A percentile compares a stretch with the other conserved stretches of the same genome.
Conservation (phyloP, 2,329 filamentous ascomycete species). For the Alternaria sp. region DNA sequence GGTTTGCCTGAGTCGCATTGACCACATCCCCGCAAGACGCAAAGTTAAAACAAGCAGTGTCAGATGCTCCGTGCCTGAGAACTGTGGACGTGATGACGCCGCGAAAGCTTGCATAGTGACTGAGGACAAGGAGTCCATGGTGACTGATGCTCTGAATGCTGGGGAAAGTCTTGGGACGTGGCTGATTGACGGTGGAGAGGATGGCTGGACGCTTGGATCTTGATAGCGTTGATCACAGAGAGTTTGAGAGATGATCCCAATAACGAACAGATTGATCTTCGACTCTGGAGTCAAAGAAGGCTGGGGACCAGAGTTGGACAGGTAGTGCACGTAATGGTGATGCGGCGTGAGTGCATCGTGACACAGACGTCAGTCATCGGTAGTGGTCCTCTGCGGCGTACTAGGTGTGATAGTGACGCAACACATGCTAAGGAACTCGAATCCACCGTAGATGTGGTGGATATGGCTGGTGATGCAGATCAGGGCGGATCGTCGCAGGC, state of each 20-base stretch:
- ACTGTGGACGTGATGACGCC: background rate
- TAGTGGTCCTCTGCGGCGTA: background rate
- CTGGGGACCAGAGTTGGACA: background rate
- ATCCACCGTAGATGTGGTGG: background rate
- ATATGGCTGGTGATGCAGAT: background rate
- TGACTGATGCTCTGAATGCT: background rate
- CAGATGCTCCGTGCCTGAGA: constrained; percentile 4
- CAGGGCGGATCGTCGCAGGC: constrained; percentile 3
- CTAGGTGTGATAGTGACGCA: background rate
- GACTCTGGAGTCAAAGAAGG: background rate
- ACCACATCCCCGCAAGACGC: background rate
- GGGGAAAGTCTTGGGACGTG: background rate
- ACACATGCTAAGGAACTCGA: background rate
- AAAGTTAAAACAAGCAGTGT: constrained; percentile 16
- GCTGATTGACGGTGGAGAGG: background rate
- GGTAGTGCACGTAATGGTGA: background rate
- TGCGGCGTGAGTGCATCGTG: background rate
- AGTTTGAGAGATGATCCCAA: background rate
- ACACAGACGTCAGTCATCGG: background rate
- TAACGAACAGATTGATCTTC: background rate
- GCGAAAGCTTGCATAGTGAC: background rate
- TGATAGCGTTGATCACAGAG: background rate
- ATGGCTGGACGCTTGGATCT: background rate
- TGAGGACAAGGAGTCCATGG: background rate
- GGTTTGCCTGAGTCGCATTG: constrained; percentile 10